Conservation (phyloP, 257 asterid genomes). For the Avicennia marina region DNA sequence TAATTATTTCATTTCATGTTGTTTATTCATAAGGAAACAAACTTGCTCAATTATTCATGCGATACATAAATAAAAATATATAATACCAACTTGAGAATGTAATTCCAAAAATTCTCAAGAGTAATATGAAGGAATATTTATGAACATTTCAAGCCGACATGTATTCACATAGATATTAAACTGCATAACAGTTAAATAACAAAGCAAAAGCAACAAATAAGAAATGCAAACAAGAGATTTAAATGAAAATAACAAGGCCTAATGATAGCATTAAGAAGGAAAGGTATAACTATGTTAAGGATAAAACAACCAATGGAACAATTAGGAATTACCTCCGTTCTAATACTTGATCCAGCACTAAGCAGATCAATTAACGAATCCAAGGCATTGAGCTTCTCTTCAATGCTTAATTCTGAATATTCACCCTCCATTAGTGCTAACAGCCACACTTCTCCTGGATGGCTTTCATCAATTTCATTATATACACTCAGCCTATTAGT, state of each 20-base stretch:
- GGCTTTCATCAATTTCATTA: conserved; percentile 94
- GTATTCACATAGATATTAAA: too few relatives aligned
- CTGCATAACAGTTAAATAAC: too few relatives aligned
- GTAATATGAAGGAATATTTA: too few relatives aligned
- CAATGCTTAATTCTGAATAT: conserved; percentile 84
- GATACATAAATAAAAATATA: too few relatives aligned
- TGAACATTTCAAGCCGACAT: too few relatives aligned
- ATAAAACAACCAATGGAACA: neutral
- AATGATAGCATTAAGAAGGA: neutral
- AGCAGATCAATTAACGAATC: conserved; percentile 73
- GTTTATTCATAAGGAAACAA: neutral
- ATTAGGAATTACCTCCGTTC: conserved; percentile 63
- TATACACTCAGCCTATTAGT: conserved; percentile 25
- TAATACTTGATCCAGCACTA: conserved; percentile 66
- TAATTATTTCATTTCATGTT: too few relatives aligned
- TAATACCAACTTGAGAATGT: too few relatives aligned
- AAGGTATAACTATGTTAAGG: neutral
- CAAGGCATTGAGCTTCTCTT: conserved; percentile 78
- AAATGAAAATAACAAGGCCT: neutral
- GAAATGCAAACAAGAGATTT: conserved; percentile 1
- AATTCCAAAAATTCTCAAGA: too few relatives aligned
- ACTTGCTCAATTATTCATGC: neutral
- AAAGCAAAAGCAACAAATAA: too few relatives aligned
- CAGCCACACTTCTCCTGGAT: conserved; percentile 91
- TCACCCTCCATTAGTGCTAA: conserved; percentile 95